Percentiles rank a stretch among this genome's conserved stretches.
These are phyloP conservation scores for Pythium folliculosum DNA, from an alignment of 352 stramenopile species.

Conservation along the genomic window DNA sequence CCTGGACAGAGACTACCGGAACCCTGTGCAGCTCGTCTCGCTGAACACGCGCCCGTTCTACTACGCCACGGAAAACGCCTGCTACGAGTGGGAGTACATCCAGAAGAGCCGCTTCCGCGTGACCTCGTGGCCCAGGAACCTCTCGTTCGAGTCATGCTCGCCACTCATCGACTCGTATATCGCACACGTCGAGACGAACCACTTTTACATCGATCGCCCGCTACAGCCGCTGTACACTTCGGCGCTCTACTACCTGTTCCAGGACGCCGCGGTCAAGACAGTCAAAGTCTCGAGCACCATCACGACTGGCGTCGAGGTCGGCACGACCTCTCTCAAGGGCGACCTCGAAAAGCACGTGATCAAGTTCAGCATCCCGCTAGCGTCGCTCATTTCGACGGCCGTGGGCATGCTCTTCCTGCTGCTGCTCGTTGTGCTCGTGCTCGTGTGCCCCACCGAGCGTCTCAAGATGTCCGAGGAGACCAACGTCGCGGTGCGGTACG, in stretches of 20 bases:
- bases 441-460: slow-evolving; percentile 37
- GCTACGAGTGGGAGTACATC: slow-evolving; percentile 39
- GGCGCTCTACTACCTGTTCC: slow-evolving; percentile 28
- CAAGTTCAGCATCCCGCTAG: slow-evolving; percentile 27
- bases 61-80: slow-evolving; percentile 15
- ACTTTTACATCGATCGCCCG: slow-evolving; percentile 21
- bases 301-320: slow-evolving; percentile 20
- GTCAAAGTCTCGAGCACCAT: slow-evolving; percentile 20
- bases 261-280: slow-evolving; percentile 23
- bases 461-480: slow-evolving; percentile 33
- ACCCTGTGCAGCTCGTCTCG: slow-evolving; percentile 30
- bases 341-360: slow-evolving; percentile 21
- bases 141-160: slow-evolving; percentile 12
- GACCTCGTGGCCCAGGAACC: not conserved
- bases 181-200: slow-evolving; percentile 16
- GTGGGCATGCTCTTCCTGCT: slow-evolving; percentile 40
- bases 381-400: slow-evolving; percentile 45
- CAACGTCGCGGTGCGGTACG: slow-evolving; percentile 10
- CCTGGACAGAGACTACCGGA: slow-evolving; percentile 9
- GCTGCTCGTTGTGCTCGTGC: slow-evolving; percentile 27
- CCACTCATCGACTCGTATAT: slow-evolving; percentile 28
- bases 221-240: slow-evolving; percentile 26
- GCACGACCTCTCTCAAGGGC: slow-evolving; percentile 25
- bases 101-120: slow-evolving; percentile 11
- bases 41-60: slow-evolving; percentile 28